phyloP scores from a whole-genome alignment of 495 filamentous ascomycete species.

The Neurospora tetraspora region DNA sequence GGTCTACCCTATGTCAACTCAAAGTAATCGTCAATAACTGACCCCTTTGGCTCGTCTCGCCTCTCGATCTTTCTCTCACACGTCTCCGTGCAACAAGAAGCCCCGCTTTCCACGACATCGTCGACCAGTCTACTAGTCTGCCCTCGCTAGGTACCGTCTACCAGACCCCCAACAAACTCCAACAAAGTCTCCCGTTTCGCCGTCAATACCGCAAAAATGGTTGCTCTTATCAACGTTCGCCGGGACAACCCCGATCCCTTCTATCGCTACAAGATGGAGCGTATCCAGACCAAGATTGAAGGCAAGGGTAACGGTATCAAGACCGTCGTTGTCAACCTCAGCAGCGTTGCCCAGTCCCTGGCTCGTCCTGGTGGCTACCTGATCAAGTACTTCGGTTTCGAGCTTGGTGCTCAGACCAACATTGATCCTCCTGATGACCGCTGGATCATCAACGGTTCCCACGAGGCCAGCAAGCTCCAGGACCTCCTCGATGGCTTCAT shows the following conservation, averaged over 20 bases:
- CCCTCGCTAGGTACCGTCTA: neutral
- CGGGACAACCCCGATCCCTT: constrained; percentile 97
- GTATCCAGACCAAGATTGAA: constrained; percentile 95
- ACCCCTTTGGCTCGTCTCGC: constrained; percentile 30
- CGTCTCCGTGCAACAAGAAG: constrained; percentile 34
- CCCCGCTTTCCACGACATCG: constrained; percentile 25
- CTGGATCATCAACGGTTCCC: constrained; percentile 99
- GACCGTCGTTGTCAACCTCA: constrained; percentile 92
- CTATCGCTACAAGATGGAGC: constrained; percentile 99
- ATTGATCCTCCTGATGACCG: constrained; percentile 93
- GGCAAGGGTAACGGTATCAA: constrained; percentile 98
- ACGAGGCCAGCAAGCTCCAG: constrained; percentile 91
- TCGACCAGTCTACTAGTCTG: constrained; percentile 19
- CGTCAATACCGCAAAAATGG: constrained; percentile 40
- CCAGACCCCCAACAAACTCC: constrained; percentile 1
- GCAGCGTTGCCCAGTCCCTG: constrained; percentile 86
- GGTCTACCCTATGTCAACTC: constrained; percentile 42
- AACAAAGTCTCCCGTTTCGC: constrained; percentile 7
- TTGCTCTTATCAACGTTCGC: constrained; percentile 80
- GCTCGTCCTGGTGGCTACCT: constrained; percentile 87
- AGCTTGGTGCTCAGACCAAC: constrained; percentile 96
- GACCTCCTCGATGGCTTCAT: constrained; percentile 98
- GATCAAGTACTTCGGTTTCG: constrained; percentile 99
- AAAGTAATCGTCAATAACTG: constrained; percentile 36
- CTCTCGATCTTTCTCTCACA: constrained; percentile 26